A percentile compares a stretch with the other conserved stretches of the same genome.
These are phyloP conservation scores for Globisporangium nunn DNA, from an alignment of 352 stramenopile genomes.

Conservation along the genomic window DNA sequence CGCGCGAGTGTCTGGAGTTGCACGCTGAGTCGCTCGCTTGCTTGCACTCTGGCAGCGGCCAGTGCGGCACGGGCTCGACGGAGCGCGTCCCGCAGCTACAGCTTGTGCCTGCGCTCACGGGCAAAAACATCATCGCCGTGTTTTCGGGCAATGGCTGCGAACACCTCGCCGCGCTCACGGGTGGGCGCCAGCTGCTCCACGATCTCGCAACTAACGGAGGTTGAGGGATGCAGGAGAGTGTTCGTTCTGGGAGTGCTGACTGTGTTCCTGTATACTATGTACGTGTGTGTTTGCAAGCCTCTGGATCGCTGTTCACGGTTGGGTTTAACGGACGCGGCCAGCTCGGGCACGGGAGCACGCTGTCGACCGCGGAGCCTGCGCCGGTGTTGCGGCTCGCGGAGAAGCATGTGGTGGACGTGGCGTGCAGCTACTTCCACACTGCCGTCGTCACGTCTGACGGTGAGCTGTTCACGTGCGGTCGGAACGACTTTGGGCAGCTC, in stretches of 20 bases:
- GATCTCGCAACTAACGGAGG: too few relatives aligned
- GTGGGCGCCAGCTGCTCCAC: conserved; percentile 13
- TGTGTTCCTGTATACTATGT: background rate
- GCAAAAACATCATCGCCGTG: conserved; percentile 60
- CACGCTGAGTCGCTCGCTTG: background rate
- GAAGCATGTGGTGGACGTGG: conserved; percentile 68
- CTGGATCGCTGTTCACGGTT: conserved; percentile 83
- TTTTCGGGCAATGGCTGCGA: conserved; percentile 91
- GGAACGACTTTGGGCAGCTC: conserved; percentile 91
- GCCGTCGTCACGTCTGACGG: conserved; percentile 72
- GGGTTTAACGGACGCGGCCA: conserved; percentile 91
- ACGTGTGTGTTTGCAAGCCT: conserved; percentile 34
- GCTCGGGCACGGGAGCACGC: conserved; percentile 74
- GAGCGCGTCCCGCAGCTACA: conserved; percentile 50
- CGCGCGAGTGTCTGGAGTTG: background rate
- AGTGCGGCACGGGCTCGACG: conserved; percentile 84
- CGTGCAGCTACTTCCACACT: conserved; percentile 92
- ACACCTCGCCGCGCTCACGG: conserved; percentile 80
- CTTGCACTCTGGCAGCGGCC: conserved; percentile 43
- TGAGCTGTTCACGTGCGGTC: conserved; percentile 82
- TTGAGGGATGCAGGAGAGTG: too few relatives aligned
- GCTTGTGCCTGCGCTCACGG: conserved; percentile 43
- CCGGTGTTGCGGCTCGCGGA: conserved; percentile 31
- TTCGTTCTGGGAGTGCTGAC: background rate
- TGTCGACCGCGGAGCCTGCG: conserved; percentile 45